Evolutionary conservation across 169 alveolate species (phyloP), one percentile per base, ranked within the genome.

Genomic region (Amoebophrya sp.): DNA sequence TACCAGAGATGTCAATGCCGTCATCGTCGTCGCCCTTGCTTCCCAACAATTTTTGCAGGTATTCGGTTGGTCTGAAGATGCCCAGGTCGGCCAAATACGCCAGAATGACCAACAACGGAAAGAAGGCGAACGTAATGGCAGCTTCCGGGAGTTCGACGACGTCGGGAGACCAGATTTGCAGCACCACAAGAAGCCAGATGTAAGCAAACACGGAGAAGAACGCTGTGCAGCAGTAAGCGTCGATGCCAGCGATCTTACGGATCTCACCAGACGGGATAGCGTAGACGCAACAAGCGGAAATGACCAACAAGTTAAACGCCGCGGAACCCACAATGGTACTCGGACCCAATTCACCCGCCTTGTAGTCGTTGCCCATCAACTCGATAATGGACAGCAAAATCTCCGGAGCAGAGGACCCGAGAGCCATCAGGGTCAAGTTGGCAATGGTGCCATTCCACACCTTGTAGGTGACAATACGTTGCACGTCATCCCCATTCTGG

Each of bases 381-480:
- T 77, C 89, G n/a, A 77, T n/a, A 26, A n/a, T n/a, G 89, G 89
- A 14, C 2, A 77, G 41, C 89, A 77, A 0, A n/a, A 77, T 77
- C 18, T 77, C 89, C 41, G 89, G 89, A 1, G 89, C 89, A n/a
- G 89, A 14, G 23, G 89, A 14, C 26, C 89, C 89, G 41, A 77
- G 89, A 12, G 89, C 39, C 89, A 77, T 77, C 89, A 77, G 41
- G 89, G 89, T n/a, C 23, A 77, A 41, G 41, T 77, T 77, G 41
- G 89, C 89, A n/a, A 77, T 24, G 89, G 89, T 77, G 41, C 23
- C 10, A 24, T 77, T 14, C 89, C 89, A 77, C 89, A 33, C 39
- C 89, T 33, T 14, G 41, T 65, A 10, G 39, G 83, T 26, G 33
- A 77, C 89, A 41, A 2, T 10, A 24, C 0, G 0, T 0, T 10